Conservation (phyloP, 176 grass and related monocot species). For the Eragrostis curvula region DNA sequence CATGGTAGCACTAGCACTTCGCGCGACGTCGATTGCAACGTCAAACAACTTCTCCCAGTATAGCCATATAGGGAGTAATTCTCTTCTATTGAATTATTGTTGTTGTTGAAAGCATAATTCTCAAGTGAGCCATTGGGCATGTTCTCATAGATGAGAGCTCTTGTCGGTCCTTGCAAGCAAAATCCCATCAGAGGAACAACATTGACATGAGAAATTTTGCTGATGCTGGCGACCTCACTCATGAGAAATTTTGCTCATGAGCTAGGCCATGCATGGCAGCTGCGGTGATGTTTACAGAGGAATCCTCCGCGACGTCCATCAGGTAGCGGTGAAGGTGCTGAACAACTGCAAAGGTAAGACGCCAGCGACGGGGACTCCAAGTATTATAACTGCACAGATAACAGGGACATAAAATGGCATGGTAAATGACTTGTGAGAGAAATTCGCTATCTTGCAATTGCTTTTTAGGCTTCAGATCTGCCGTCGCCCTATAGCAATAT, state of each 20-base stretch:
- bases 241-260: no score
- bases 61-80: conserved; percentile 34
- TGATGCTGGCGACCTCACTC: conserved; percentile 46
- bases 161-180: conserved; percentile 53
- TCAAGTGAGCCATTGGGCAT: conserved; percentile 63
- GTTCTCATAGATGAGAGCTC: conserved; percentile 65
- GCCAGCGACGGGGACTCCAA: not conserved
- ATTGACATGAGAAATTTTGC: conserved; percentile 55
- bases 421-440: not conserved
- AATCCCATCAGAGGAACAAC: conserved; percentile 56
- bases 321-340: no score
- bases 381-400: conserved; percentile 37
- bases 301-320: no score
- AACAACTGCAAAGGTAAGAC: conserved; percentile 24
- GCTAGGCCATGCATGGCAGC: no score
- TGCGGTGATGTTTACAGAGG: no score
- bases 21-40: conserved; percentile 48
- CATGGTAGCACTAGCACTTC: not conserved
- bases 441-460: no score
- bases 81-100: not conserved
- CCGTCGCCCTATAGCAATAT: no score
- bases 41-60: conserved; percentile 67
- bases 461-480: no score
- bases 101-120: conserved; percentile 35
- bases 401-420: not conserved